Evolutionary conservation across 1,284 basidiomycete species (phyloP).

Genomic region (Wallemia ichthyophaga): DNA sequence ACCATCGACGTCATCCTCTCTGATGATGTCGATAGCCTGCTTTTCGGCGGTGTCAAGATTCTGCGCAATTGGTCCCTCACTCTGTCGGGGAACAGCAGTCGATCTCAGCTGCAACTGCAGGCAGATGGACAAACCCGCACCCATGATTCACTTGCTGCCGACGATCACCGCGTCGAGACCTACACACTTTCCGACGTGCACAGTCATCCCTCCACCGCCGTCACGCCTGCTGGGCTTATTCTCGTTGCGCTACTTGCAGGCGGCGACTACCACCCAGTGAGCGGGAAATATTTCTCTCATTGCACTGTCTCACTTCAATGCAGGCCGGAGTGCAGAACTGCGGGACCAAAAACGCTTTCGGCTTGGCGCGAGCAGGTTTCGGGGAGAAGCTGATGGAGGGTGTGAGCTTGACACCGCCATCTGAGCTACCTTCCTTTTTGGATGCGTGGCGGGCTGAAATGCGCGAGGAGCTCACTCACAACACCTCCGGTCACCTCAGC

Average conservation of each 20-base stretch:
- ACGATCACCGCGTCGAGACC: constrained; percentile 38
- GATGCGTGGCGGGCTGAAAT: constrained; percentile 31
- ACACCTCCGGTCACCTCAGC: constrained; percentile 27
- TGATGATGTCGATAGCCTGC: constrained; percentile 72
- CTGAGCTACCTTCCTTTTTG: constrained; percentile 24
- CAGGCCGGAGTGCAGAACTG: constrained; percentile 11
- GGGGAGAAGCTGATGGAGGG: constrained; percentile 25
- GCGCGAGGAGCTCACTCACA: constrained; percentile 35
- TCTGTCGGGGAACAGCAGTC: constrained; percentile 20
- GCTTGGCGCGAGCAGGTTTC: constrained; percentile 19
- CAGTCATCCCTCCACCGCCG: constrained; percentile 23
- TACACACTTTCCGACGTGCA: constrained; percentile 28
- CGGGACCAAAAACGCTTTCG: constrained; percentile 17
- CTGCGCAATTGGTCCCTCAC: constrained; percentile 27
- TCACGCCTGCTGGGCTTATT: constrained; percentile 45
- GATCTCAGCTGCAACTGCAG: constrained; percentile 40
- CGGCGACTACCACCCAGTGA: constrained; percentile 53
- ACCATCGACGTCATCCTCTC: constrained; percentile 67
- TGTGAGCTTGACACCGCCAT: constrained; percentile 19
- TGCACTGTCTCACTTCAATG: constrained; percentile 7
- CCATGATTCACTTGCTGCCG: constrained; percentile 28
- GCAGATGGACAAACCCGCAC: constrained; percentile 23
- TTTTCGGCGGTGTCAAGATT: constrained; percentile 58
- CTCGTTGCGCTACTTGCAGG: constrained; percentile 60
- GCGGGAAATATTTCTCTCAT: constrained; percentile 9